phyloP scores from a whole-genome alignment of 192 early-diverging fungal species.

The Umbelopsis isabellina region DNA sequence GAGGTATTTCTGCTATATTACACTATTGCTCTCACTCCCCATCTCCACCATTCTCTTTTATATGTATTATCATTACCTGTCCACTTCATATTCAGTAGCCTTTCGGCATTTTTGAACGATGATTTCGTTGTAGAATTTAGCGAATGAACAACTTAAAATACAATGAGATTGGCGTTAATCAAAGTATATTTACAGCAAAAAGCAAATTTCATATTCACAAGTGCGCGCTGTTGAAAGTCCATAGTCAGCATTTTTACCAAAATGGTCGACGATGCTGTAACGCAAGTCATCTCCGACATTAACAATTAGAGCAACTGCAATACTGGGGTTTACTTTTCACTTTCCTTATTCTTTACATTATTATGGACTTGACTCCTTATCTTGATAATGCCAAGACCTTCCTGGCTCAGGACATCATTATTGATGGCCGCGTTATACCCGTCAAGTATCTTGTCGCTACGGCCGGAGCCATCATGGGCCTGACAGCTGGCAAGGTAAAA shows the following conservation, averaged over 20 bases:
- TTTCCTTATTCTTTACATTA: not conserved
- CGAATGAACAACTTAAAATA: too few relatives aligned
- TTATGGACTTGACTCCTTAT: constrained; percentile 13
- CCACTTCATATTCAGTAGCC: too few relatives aligned
- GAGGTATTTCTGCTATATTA: too few relatives aligned
- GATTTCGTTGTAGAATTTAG: not conserved
- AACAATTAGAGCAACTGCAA: not conserved
- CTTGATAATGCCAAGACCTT: not conserved
- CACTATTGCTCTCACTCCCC: too few relatives aligned
- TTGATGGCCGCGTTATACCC: not conserved
- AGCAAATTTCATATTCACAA: too few relatives aligned
- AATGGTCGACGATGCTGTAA: not conserved
- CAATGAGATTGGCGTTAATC: too few relatives aligned
- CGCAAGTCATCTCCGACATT: not conserved
- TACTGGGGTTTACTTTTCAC: not conserved
- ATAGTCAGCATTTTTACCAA: too few relatives aligned
- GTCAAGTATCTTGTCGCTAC: constrained; percentile 1
- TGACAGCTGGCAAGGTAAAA: not conserved
- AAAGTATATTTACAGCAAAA: too few relatives aligned
- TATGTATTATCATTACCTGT: not conserved
- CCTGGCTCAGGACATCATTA: not conserved
- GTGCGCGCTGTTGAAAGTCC: too few relatives aligned
- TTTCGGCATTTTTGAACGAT: not conserved
- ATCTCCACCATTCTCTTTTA: constrained; percentile 7
- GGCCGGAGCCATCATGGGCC: not conserved